Percentiles rank a stretch among this genome's conserved stretches.
Conservation (phyloP, 129 eudicot genomes). For the Flaveria trinervia region DNA sequence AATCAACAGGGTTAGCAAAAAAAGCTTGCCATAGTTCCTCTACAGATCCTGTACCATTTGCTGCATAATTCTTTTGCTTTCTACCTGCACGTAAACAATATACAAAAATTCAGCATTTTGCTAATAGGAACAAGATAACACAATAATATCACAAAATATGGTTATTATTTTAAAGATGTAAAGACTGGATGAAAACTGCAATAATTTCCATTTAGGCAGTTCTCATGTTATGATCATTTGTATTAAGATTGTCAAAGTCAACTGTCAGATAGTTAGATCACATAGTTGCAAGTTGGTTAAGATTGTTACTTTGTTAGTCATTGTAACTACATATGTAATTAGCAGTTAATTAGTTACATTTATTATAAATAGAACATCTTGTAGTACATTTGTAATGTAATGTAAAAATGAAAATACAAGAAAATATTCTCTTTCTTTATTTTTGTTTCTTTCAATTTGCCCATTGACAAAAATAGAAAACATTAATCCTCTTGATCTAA, state of each 20-base stretch:
- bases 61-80: conserved; percentile 44
- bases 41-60: conserved; percentile 52
- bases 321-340: neutral
- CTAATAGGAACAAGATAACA: neutral
- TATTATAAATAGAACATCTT: neutral
- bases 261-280: neutral
- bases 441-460: neutral
- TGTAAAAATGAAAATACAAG: neutral
- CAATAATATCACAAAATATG: neutral
- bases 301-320: neutral
- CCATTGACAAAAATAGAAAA: conserved; percentile 6
- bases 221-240: neutral
- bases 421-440: neutral
- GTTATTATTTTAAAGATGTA: neutral
- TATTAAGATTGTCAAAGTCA: neutral
- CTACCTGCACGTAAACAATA: conserved; percentile 44
- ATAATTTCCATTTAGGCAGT: neutral
- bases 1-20: conserved; percentile 87
- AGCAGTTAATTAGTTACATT: neutral
- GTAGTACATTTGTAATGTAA: neutral
- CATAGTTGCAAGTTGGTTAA: neutral
- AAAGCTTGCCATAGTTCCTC: conserved; percentile 99
- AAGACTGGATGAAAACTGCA: conserved; percentile 1
- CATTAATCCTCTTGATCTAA: neutral
- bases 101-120: neutral